phyloP scores from a whole-genome alignment of 2,329 filamentous ascomycete genomes.

The Erysiphe neolycopersici region DNA sequence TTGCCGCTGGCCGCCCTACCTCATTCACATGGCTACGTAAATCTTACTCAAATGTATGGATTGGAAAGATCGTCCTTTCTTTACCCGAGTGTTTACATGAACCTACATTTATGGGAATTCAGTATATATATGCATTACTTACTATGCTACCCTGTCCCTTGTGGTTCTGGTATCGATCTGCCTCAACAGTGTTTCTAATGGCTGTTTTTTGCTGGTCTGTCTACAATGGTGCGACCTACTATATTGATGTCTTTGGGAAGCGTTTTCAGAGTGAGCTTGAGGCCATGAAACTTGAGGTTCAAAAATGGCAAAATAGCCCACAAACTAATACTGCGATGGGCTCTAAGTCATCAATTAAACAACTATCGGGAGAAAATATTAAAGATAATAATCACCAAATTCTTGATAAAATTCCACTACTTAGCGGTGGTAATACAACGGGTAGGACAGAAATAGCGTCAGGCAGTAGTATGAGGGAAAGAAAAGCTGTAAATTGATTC shows the following conservation, averaged over 20 bases:
- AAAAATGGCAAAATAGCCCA: slow-evolving; percentile 51
- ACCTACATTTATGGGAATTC: slow-evolving; percentile 81
- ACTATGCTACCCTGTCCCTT: slow-evolving; percentile 88
- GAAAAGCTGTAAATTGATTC: too few species aligned
- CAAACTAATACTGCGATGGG: background rate
- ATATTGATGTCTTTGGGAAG: slow-evolving; percentile 94
- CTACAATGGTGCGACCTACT: slow-evolving; percentile 91
- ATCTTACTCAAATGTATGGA: slow-evolving; percentile 71
- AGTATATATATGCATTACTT: slow-evolving; percentile 68
- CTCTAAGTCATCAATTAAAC: background rate
- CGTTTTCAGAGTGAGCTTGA: slow-evolving; percentile 93
- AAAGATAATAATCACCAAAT: background rate
- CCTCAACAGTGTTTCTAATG: slow-evolving; percentile 50
- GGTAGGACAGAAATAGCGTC: too few species aligned
- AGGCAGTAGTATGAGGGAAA: too few species aligned
- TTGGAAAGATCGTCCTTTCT: slow-evolving; percentile 60
- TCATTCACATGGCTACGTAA: slow-evolving; percentile 92
- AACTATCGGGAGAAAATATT: background rate
- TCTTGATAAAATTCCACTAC: too few species aligned
- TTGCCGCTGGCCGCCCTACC: slow-evolving; percentile 79
- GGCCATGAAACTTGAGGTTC: slow-evolving; percentile 62
- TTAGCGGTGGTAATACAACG: too few species aligned
- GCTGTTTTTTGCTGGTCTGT: slow-evolving; percentile 82
- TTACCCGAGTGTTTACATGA: slow-evolving; percentile 58
- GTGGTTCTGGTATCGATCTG: slow-evolving; percentile 78